phyloP scores from a whole-genome alignment of 2,329 filamentous ascomycete species.

The Uncinocarpus reesii region DNA sequence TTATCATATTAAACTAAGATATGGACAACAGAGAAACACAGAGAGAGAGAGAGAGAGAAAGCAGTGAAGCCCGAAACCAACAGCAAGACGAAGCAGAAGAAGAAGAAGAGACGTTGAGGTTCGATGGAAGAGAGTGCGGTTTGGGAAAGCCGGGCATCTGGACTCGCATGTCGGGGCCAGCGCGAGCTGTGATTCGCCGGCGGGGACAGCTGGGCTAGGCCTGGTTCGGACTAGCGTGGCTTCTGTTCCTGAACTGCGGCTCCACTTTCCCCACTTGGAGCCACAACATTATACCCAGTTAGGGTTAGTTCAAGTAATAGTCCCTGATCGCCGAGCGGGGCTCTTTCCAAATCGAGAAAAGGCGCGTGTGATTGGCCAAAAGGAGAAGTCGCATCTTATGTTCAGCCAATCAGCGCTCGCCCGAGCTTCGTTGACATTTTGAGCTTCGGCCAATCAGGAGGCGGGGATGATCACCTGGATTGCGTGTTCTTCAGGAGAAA shows the following conservation, averaged over 20 bases:
- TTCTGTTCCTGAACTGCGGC: neutral
- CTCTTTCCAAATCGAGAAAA: neutral
- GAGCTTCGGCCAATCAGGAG: neutral
- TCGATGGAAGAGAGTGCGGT: neutral
- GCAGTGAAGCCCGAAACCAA: neutral
- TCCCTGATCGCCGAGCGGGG: conserved; percentile 2
- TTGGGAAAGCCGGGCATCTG: neutral
- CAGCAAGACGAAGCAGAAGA: neutral
- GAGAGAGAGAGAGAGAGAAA: neutral
- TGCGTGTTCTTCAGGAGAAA: neutral
- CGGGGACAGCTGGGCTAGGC: neutral
- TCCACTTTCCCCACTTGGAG: neutral
- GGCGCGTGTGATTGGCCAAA: neutral
- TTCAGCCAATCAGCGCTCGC: conserved; percentile 1
- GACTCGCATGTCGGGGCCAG: neutral
- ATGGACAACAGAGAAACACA: neutral
- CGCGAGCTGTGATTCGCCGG: neutral
- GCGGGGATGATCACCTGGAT: neutral
- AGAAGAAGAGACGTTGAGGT: neutral
- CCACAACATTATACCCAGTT: neutral
- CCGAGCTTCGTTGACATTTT: neutral
- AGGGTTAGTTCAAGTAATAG: neutral
- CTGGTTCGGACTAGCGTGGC: neutral
- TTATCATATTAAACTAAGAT: neutral
- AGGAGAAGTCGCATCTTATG: neutral